Percentiles rank a stretch among this genome's conserved stretches.
Conservation (phyloP, 2,329 filamentous ascomycete species). For the Trichoderma aggressivum region DNA sequence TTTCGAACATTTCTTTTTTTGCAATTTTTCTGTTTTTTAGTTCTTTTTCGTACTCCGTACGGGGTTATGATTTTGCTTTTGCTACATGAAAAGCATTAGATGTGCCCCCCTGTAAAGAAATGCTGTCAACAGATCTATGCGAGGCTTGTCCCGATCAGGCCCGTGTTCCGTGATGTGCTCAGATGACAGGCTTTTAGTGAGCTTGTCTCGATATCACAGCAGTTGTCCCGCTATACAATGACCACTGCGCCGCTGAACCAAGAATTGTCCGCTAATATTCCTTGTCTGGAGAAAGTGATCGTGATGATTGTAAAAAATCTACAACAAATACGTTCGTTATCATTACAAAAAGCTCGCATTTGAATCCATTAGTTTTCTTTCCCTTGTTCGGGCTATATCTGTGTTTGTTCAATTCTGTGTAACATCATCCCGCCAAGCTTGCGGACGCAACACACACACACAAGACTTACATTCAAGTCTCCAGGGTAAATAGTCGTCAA, state of each 20-base stretch:
- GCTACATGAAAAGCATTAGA: too few species aligned
- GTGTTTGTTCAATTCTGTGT: neutral
- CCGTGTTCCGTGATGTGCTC: neutral
- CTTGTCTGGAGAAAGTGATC: too few species aligned
- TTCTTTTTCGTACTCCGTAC: too few species aligned
- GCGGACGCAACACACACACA: neutral
- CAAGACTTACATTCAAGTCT: neutral
- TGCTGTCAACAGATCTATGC: neutral
- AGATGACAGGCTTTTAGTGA: neutral
- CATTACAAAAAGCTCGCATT: neutral
- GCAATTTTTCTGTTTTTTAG: neutral
- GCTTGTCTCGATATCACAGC: neutral
- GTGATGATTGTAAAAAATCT: neutral
- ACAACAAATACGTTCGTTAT: neutral
- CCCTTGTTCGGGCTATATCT: neutral
- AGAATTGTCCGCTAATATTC: neutral
- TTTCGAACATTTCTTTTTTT: neutral
- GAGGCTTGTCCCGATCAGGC: neutral
- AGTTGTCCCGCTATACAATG: neutral
- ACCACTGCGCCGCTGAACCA: neutral
- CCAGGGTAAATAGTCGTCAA: neutral
- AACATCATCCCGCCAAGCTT: neutral
- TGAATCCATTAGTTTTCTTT: neutral
- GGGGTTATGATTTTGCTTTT: too few species aligned
- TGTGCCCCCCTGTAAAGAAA: neutral